Base-by-base conservation (phyloP, 139 green algal genomes). In the Coelastrella sp. region DNA sequence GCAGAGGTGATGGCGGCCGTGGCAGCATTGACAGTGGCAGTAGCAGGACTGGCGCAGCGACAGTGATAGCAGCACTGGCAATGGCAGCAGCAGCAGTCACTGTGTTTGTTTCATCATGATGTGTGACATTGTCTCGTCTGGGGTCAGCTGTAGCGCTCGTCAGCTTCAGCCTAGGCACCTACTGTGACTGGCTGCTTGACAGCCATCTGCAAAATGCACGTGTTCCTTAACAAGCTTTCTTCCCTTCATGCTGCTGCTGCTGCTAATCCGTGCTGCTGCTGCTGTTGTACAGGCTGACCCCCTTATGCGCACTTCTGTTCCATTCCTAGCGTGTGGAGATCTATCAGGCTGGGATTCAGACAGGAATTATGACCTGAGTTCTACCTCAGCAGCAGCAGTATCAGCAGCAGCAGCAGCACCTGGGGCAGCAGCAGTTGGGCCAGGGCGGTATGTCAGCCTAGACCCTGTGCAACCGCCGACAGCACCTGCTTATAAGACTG, bases 241-340 rank as follows among this genome's bases (percentile, higher is more conserved):
- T 25, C 35, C 59, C 78, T 70, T 59, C 15, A 70, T 74, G 56
- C 85, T 90, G 85, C 57, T 7, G 73, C 14, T 72, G 73, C 73
- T 63, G 58, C n/a, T 24, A 7, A 3, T 25, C 9, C 11, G 56
- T 70, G n/a, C 87, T 86, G 75, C 24, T 12, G 56, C 19, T 61
- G 59, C 59, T 57, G 60, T 56, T 4, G 14, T 24, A 57, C 72
- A 90, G 85, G 73, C 49, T 35, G 56, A 83, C 80, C 66, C 66
- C 11, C 11, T 76, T 49, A 87, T 61, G 59, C 12, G 86, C 5
- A 27, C 8, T 10, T 27, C n/a, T 49, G 27, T 99, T 6, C 97
- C 97, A 0, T 99, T 99, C 87, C 68, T 99, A 24, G 96, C 97
- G 10, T 99, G 98, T 90, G 98, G 98, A 0, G 97, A 99, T 91